phyloP scores from a whole-genome alignment of 2,329 filamentous ascomycete genomes.

The Metarhizium sp. region DNA sequence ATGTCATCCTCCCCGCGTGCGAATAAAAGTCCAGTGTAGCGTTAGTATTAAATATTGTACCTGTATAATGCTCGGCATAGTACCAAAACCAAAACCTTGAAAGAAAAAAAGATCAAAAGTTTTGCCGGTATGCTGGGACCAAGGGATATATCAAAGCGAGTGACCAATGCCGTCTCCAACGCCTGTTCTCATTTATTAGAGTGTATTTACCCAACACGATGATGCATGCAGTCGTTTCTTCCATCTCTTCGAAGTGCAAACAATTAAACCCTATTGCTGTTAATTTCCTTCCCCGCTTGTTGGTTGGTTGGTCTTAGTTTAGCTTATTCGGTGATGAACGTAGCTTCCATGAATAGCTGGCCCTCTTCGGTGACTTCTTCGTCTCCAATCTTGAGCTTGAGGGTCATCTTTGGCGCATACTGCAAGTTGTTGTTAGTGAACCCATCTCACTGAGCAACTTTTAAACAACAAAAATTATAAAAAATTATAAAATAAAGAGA shows the following conservation, averaged over 20 bases:
- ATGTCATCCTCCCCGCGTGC: neutral
- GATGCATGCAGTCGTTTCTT: conserved; percentile 7
- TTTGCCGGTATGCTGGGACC: conserved; percentile 6
- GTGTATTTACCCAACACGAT: conserved; percentile 10
- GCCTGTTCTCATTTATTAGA: conserved; percentile 10
- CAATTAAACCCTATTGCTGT: neutral
- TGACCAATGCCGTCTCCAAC: conserved; percentile 16
- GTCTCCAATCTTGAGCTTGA: conserved; percentile 82
- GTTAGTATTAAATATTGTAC: neutral
- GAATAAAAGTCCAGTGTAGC: neutral
- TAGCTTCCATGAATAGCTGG: conserved; percentile 75
- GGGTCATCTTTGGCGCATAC: conserved; percentile 60
- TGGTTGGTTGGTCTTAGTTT: neutral
- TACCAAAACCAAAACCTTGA: neutral
- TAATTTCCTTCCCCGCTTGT: neutral
- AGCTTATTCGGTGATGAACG: conserved; percentile 70
- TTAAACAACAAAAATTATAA: neutral
- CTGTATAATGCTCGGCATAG: conserved; percentile 1
- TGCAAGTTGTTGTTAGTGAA: conserved; percentile 24
- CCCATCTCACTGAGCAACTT: neutral
- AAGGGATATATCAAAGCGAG: conserved; percentile 13
- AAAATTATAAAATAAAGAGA: neutral
- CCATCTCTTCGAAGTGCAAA: conserved; percentile 3
- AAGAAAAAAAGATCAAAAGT: neutral
- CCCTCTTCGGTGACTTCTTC: conserved; percentile 72